Evolutionary conservation across 2,329 filamentous ascomycete species (phyloP).

Genomic region (Hymenoscyphus infarciens): DNA sequence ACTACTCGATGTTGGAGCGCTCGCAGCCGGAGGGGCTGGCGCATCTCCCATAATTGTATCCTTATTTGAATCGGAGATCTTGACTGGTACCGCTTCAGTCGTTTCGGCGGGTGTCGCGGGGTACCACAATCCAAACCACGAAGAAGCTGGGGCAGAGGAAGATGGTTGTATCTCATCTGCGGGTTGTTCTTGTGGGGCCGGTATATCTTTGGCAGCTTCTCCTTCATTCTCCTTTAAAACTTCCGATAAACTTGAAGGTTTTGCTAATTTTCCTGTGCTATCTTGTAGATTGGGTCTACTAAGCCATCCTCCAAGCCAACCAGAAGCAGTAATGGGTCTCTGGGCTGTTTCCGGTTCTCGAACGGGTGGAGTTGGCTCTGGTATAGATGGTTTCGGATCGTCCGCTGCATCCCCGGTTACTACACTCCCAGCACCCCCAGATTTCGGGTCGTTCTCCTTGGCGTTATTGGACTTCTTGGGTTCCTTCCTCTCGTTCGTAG

Average conservation of each 20-base stretch:
- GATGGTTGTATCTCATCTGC: slow-evolving; percentile 2
- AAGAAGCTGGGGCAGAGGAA: slow-evolving; percentile 16
- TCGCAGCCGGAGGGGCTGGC: slow-evolving; percentile 9
- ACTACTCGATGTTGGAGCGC: slow-evolving; percentile 47
- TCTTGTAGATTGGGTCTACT: slow-evolving; percentile 26
- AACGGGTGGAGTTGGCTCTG: slow-evolving; percentile 5
- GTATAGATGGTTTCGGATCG: slow-evolving; percentile 2
- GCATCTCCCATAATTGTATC: slow-evolving; percentile 28
- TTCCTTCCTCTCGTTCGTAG: slow-evolving; percentile 6
- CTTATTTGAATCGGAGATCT: slow-evolving; percentile 14
- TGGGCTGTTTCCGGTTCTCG: slow-evolving; percentile 11
- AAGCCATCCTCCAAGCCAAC: slow-evolving; percentile 57
- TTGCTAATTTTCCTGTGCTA: slow-evolving; percentile 4
- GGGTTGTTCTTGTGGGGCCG: not conserved
- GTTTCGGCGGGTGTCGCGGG: slow-evolving; percentile 23
- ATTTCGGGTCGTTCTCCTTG: slow-evolving; percentile 3
- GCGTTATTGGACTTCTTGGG: slow-evolving; percentile 5
- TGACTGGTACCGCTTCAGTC: slow-evolving; percentile 26
- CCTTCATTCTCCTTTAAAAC: slow-evolving; percentile 5
- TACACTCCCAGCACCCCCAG: not conserved
- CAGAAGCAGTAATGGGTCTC: slow-evolving; percentile 37
- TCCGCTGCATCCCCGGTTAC: not conserved
- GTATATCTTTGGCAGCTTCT: slow-evolving; percentile 5
- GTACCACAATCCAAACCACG: slow-evolving; percentile 35
- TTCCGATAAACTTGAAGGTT: slow-evolving; percentile 3